Conservation (phyloP, 768 basidiomycete genomes). For the Lactifluus pinguis region DNA sequence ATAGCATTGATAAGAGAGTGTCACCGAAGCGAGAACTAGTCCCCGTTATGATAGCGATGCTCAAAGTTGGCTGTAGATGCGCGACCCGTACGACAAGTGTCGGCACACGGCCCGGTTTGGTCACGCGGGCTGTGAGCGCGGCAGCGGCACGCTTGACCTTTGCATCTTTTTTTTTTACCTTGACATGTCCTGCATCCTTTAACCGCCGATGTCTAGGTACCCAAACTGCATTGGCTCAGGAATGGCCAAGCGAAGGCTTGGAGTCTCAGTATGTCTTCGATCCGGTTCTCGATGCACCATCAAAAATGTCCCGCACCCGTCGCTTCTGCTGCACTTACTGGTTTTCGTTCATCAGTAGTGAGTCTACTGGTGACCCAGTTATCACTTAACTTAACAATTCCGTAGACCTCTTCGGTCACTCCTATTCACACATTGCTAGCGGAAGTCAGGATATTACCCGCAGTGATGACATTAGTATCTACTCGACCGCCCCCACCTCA, state of each 20-base stretch:
- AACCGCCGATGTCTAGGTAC: too few relatives aligned
- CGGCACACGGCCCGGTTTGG: too few relatives aligned
- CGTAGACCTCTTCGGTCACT: constrained; percentile 5
- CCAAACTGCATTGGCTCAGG: not conserved
- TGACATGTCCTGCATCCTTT: too few relatives aligned
- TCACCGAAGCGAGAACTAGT: too few relatives aligned
- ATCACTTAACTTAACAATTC: constrained; percentile 23
- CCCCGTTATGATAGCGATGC: too few relatives aligned
- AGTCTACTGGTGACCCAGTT: constrained; percentile 30
- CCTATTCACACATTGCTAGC: constrained; percentile 8
- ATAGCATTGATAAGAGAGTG: too few relatives aligned
- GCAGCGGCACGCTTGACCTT: too few relatives aligned
- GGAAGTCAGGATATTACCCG: constrained; percentile 13
- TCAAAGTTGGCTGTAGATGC: too few relatives aligned
- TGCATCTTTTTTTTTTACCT: too few relatives aligned
- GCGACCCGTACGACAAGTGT: too few relatives aligned
- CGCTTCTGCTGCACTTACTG: constrained; percentile 42
- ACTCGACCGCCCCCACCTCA: constrained; percentile 30
- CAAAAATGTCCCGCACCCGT: constrained; percentile 27
- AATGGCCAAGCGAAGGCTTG: not conserved
- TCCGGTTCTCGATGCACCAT: constrained; percentile 7
- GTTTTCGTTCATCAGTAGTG: constrained; percentile 37
- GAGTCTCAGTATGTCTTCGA: not conserved
- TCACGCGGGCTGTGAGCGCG: too few relatives aligned
- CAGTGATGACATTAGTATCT: constrained; percentile 29